Evolutionary conservation across 2,329 filamentous ascomycete genomes (phyloP), one percentile per base, ranked within the genome.

Genomic region (Fusarium globosum): DNA sequence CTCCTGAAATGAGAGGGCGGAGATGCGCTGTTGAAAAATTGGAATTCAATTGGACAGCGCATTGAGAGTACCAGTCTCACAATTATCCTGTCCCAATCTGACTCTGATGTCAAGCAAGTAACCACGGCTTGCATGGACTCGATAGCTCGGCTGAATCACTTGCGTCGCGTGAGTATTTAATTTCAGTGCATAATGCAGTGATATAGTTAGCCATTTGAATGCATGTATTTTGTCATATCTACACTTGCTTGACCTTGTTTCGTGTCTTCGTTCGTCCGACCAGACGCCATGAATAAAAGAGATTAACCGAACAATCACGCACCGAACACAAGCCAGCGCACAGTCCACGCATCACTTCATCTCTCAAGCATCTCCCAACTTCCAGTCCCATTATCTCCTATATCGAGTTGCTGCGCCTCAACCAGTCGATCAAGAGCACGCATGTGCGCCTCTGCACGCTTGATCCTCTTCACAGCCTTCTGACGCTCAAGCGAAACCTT

Each of bases 131-230:
- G 12, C 33, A 14, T 33, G 12, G 12, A 33, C 33, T 33, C 13
- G 4, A 6, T 13, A 33, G 12, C 33, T 33, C 33, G 14, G 4
- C 13, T 14, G 33, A 14, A 13, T 33, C 33, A 14, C 33, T 5
- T 33, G 1, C 13, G 4, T 13, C 33, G 2, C 7, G 33, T 6
- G 5, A 33, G 4, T 6, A 6, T 33, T 33, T 14, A 33, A 6
- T 5, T 33, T 13, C 12, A 41, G 1, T 21, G 20, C 4, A 14
- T 8, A 41, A 21, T 3, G 39, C 7, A 41, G 2, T 21, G 13
- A 13, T n/a, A n/a, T n/a, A n/a, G n/a, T n/a, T 41, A 15, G 7
- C 7, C 21, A 9, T 43, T 23, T 7, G 6, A 10, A 10, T 23
- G 41, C 4, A 18, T 43, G 3, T 23, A 23, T 43, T 12, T 23